These are phyloP conservation scores for Gossypium turneri DNA, from an alignment of 345 rosid genomes.

Conservation along the genomic window DNA sequence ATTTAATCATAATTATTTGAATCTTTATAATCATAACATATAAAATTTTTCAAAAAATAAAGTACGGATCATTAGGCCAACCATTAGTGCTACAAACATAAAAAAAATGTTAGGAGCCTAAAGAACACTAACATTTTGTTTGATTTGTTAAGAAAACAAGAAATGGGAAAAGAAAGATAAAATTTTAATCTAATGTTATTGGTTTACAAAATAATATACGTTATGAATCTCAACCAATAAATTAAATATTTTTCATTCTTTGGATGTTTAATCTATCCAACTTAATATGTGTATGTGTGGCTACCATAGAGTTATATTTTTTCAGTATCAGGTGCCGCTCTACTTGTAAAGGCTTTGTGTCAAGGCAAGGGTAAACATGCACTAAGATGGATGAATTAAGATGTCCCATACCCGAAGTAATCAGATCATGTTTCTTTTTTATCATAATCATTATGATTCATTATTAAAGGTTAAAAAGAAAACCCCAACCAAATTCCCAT, in stretches of 20 bases:
- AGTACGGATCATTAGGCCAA: background rate
- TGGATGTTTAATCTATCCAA: too few relatives aligned
- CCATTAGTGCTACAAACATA: background rate
- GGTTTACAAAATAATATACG: too few relatives aligned
- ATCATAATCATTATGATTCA: background rate
- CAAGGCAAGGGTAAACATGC: background rate
- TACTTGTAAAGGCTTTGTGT: background rate
- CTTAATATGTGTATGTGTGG: too few relatives aligned
- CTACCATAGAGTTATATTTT: too few relatives aligned
- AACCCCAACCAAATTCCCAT: background rate
- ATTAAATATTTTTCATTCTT: too few relatives aligned
- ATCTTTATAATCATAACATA: too few relatives aligned
- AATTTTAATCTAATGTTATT: background rate
- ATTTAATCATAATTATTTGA: too few relatives aligned
- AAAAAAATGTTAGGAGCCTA: background rate
- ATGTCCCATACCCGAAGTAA: background rate
- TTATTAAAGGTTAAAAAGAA: background rate
- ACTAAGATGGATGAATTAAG: background rate
- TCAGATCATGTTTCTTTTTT: slow-evolving; percentile 4
- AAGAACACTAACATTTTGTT: background rate
- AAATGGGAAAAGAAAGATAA: background rate
- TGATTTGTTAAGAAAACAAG: background rate
- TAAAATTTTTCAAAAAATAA: too few relatives aligned
- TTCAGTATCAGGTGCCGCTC: background rate
- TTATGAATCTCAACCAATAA: too few relatives aligned